A percentile compares a stretch with the other conserved stretches of the same genome.
These are phyloP conservation scores for Withania somnifera DNA, from an alignment of 305 asterid species.

Conservation along the genomic window DNA sequence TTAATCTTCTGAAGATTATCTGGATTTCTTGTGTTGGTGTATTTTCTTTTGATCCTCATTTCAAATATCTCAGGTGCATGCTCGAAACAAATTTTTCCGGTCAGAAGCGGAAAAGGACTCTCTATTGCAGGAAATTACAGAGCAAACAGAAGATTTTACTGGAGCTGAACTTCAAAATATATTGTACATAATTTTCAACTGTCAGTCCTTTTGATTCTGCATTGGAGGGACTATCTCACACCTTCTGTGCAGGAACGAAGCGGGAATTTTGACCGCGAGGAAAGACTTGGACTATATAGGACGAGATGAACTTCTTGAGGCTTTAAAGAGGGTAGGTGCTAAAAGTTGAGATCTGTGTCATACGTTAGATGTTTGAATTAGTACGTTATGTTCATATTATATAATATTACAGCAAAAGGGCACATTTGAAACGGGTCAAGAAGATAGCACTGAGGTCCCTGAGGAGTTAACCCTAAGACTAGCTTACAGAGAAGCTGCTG, in stretches of 20 bases:
- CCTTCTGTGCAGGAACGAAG: slow-evolving; percentile 75
- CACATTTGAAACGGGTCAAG: slow-evolving; percentile 98
- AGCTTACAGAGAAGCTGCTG: slow-evolving; percentile 98
- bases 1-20: neutral
- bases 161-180: slow-evolving; percentile 97
- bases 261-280: slow-evolving; percentile 94
- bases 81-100: slow-evolving; percentile 84
- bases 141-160: slow-evolving; percentile 77
- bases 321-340: slow-evolving; percentile 74
- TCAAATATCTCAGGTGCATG: slow-evolving; percentile 64
- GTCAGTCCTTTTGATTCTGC: neutral
- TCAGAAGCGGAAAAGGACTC: slow-evolving; percentile 89
- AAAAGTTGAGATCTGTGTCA: slow-evolving; percentile 7
- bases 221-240: slow-evolving; percentile 19
- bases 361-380: neutral
- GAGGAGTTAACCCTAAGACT: slow-evolving; percentile 86
- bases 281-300: slow-evolving; percentile 88
- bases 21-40: neutral
- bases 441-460: slow-evolving; percentile 83
- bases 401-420: slow-evolving; percentile 82
- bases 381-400: slow-evolving; percentile 8
- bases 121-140: slow-evolving; percentile 79
- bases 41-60: slow-evolving; percentile 9
- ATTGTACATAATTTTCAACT: slow-evolving; percentile 40
- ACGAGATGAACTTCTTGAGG: slow-evolving; percentile 91